Evolutionary conservation across 2,329 filamentous ascomycete species (phyloP), one percentile per base, ranked within the genome.

Genomic region (Aquanectria penicillioides): DNA sequence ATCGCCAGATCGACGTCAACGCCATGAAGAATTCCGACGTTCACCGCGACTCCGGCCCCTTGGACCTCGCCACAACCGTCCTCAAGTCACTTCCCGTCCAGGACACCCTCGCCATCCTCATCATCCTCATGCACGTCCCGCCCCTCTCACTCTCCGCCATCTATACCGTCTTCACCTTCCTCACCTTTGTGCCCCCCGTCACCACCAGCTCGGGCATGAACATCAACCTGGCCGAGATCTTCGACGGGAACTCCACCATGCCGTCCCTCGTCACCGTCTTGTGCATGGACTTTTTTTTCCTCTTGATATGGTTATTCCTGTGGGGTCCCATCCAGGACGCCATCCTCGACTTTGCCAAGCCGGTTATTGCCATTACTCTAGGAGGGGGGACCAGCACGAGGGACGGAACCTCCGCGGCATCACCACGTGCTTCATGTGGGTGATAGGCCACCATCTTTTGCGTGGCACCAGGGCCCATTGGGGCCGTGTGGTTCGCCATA

Each of bases 61-160:
- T 97, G 67, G 89, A 91, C 69, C 83, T 96, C 65, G 90, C 91
- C 63, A 86, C 92, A 67, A 97, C 93, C 53, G 94, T 98, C 69
- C 86, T 98, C 74, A 89, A 88, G 71, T 93, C 93, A 49, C 94
- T 94, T 71, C 94, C 94, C 51, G 88, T 97, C 73, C 91, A 93
- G 79, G 94, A 98, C 79, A 97, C 94, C 61, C 92, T 97, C 78
- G 93, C 94, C 74, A 97, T 98, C 71, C 88, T 98, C 75, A 97
- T 97, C 78, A 91, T 97, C 70, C 86, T 98, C 67, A 91, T 97
- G 77, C 94, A 97, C 74, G 87, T 97, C 9, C 94, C 94, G 25
- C 92, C 94, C 18, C 89, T 94, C 70, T 89, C 94, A 57, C 85
- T 97, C 70, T 94, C 93, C 64, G 83, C 93, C 75, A 92, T 97